A percentile compares a stretch with the other conserved stretches of the same genome.
Conservation (phyloP, 345 rosid species). For the Acer campestre region DNA sequence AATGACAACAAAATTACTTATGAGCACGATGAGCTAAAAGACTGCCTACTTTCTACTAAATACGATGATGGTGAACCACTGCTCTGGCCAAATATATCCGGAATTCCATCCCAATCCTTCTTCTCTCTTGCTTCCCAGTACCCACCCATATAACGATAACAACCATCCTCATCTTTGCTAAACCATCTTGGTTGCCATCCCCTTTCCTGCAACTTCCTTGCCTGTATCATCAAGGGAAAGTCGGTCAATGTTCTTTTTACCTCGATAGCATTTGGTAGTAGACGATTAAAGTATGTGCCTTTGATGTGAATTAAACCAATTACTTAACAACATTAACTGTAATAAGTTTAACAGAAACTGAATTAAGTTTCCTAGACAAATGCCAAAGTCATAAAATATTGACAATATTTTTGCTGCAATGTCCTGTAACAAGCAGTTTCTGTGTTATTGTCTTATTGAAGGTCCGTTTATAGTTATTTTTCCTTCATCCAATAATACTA, state of each 20-base stretch:
- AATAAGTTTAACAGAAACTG: not conserved
- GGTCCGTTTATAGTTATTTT: not conserved
- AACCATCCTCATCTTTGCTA: constrained; percentile 77
- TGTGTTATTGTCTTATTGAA: too few relatives aligned
- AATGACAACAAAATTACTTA: not conserved
- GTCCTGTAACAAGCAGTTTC: too few relatives aligned
- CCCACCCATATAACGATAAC: constrained; percentile 78
- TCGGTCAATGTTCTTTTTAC: not conserved
- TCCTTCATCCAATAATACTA: not conserved
- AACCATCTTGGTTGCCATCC: constrained; percentile 99
- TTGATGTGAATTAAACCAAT: too few relatives aligned
- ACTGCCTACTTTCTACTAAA: constrained; percentile 32
- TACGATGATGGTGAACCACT: constrained; percentile 40
- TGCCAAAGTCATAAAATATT: not conserved
- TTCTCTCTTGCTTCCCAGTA: constrained; percentile 94
- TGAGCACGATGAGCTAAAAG: not conserved
- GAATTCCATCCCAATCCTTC: constrained; percentile 65
- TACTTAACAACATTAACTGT: too few relatives aligned
- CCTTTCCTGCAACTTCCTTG: constrained; percentile 94
- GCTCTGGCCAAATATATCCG: constrained; percentile 77
- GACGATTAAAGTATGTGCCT: too few relatives aligned
- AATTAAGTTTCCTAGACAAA: not conserved
- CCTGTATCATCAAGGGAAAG: constrained; percentile 46
- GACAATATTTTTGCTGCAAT: not conserved
- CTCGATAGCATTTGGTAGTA: too few relatives aligned